A percentile compares a stretch with the other conserved stretches of the same genome.
phyloP scores from a whole-genome alignment of 257 asterid species.

The Osmanthus fragrans region DNA sequence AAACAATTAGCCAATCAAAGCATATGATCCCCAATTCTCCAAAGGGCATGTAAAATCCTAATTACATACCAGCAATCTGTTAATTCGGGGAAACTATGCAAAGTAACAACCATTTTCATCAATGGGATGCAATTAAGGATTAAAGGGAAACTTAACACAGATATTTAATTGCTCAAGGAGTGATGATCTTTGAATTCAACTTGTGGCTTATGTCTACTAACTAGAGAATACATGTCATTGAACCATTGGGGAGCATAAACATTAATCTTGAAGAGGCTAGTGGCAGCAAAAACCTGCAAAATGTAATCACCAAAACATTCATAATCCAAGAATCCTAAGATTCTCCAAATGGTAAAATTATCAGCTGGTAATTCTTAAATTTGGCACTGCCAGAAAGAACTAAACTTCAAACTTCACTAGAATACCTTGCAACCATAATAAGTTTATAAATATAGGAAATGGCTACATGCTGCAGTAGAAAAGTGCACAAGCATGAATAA shows the following conservation, averaged over 20 bases:
- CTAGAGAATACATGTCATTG: not conserved
- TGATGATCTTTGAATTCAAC: not conserved
- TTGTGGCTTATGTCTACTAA: not conserved
- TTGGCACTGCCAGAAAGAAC: not conserved
- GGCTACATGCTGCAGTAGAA: not conserved
- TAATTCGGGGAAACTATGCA: no score
- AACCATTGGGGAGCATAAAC: not conserved
- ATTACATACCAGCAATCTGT: not conserved
- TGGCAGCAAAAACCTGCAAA: not conserved
- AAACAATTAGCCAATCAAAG: not conserved
- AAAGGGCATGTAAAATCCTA: not conserved
- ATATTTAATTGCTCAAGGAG: no score
- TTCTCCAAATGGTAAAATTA: not conserved
- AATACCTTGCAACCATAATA: not conserved
- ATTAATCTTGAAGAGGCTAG: not conserved
- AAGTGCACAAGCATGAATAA: not conserved
- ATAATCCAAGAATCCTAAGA: not conserved
- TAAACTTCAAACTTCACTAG: not conserved
- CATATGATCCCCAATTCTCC: not conserved
- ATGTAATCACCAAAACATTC: not conserved
- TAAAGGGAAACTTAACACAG: not conserved
- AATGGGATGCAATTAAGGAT: no score
- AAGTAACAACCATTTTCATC: no score
- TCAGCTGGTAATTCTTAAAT: not conserved
- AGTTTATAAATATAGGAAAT: not conserved